These are phyloP conservation scores for Tricladium varicosporioides DNA, from an alignment of 2,329 filamentous ascomycete genomes.

Conservation along the genomic window DNA sequence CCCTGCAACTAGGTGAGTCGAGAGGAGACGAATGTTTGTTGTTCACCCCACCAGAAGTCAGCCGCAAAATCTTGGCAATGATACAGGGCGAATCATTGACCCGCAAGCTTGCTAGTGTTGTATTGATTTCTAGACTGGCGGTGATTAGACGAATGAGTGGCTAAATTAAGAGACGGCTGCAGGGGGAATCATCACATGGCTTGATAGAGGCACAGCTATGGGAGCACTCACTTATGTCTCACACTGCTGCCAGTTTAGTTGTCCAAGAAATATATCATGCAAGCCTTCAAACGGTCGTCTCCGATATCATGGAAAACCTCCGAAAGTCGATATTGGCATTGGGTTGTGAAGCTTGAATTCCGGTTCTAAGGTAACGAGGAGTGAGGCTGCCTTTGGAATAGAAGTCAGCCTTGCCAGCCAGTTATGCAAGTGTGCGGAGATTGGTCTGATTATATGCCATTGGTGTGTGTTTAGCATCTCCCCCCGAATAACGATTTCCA, in stretches of 20 bases:
- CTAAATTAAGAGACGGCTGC: neutral
- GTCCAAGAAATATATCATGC: neutral
- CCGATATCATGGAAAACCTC: neutral
- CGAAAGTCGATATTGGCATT: neutral
- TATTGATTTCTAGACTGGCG: neutral
- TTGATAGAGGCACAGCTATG: too few species aligned
- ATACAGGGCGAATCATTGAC: neutral
- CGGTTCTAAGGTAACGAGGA: neutral
- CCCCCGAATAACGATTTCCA: neutral
- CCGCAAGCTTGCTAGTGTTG: neutral
- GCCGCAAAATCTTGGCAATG: neutral
- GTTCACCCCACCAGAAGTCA: neutral
- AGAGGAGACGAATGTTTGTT: neutral
- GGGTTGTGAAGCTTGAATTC: neutral
- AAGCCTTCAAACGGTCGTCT: neutral
- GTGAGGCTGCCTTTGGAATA: neutral
- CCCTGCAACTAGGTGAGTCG: too few species aligned
- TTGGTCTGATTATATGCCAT: neutral
- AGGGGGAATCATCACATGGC: too few species aligned
- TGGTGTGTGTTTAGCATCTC: neutral
- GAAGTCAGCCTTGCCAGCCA: neutral
- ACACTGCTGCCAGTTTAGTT: neutral
- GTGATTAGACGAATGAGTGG: too few species aligned
- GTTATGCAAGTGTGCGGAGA: neutral
- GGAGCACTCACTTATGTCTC: too few species aligned